Evolutionary conservation across 2,329 filamentous ascomycete species (phyloP).

Genomic region (Phyllosticta citrichinensis): DNA sequence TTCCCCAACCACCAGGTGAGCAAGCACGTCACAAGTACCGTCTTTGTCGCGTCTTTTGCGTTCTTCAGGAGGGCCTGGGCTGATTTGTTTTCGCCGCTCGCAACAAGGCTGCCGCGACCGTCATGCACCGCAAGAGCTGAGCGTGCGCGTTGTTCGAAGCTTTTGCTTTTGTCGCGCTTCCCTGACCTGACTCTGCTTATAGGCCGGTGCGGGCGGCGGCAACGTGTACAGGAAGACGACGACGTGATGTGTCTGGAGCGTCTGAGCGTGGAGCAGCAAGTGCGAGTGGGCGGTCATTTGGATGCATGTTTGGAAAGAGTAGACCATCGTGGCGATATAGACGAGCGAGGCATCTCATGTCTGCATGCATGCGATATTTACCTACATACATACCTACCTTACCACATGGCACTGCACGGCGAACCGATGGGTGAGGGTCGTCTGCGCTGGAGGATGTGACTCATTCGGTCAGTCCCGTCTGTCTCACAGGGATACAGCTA

Average conservation of each 20-base stretch:
- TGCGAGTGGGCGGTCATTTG: neutral
- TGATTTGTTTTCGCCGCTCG: neutral
- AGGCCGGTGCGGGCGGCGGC: neutral
- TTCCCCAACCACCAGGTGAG: constrained; percentile 84
- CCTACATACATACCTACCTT: neutral
- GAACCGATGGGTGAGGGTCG: too few relatives aligned
- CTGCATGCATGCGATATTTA: neutral
- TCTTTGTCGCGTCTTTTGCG: neutral
- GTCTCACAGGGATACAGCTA: too few relatives aligned
- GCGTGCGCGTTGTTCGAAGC: neutral
- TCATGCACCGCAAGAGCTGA: constrained; percentile 10
- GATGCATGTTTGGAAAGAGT: too few relatives aligned
- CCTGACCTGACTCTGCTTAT: neutral
- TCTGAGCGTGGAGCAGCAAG: neutral
- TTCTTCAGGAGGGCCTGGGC: neutral
- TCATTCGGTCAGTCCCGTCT: too few relatives aligned
- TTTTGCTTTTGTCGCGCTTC: neutral
- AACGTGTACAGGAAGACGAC: neutral
- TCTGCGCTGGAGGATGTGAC: too few relatives aligned
- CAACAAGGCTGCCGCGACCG: constrained; percentile 3
- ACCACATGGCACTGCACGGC: too few relatives aligned
- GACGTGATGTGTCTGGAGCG: neutral
- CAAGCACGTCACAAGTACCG: neutral
- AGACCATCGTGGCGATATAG: too few relatives aligned
- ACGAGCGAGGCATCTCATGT: neutral